Percentiles rank a stretch among this genome's conserved stretches.
phyloP scores from a whole-genome alignment of 2,329 filamentous ascomycete genomes.

The Davidsoniella virescens region DNA sequence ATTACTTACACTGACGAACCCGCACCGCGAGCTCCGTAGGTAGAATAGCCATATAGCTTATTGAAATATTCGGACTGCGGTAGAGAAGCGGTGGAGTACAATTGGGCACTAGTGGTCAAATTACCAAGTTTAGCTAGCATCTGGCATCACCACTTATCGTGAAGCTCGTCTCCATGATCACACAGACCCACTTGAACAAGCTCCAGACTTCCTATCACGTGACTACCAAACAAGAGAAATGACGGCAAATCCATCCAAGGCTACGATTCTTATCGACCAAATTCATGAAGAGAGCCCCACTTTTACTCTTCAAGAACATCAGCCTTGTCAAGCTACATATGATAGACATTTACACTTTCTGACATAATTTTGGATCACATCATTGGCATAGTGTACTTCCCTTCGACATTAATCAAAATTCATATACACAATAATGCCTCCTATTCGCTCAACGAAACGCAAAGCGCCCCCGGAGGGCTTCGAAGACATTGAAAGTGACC shows the following conservation, averaged over 20 bases:
- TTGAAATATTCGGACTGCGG: too few relatives aligned
- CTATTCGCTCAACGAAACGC: constrained; percentile 58
- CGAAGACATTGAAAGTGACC: constrained; percentile 73
- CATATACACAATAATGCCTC: constrained; percentile 43
- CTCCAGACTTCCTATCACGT: too few relatives aligned
- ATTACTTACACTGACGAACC: constrained; percentile 56
- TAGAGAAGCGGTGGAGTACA: too few relatives aligned
- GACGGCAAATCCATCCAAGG: neutral
- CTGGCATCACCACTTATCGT: too few relatives aligned
- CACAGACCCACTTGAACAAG: too few relatives aligned
- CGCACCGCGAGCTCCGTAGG: constrained; percentile 79
- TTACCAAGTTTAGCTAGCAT: too few relatives aligned
- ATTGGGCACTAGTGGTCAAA: too few relatives aligned
- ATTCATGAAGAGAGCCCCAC: neutral
- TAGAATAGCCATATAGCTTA: constrained; percentile 57
- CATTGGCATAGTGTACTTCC: neutral
- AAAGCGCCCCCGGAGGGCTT: constrained; percentile 78
- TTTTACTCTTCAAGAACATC: constrained; percentile 8
- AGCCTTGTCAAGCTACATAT: constrained; percentile 7
- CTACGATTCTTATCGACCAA: neutral
- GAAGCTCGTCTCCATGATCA: too few relatives aligned
- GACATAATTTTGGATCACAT: neutral
- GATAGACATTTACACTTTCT: neutral
- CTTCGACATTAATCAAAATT: neutral
- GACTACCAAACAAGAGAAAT: too few relatives aligned